Percentiles rank a stretch among this genome's conserved stretches.
Evolutionary conservation across 192 early-diverging fungal genomes (phyloP).

Genomic region (Diversispora eburnea): DNA sequence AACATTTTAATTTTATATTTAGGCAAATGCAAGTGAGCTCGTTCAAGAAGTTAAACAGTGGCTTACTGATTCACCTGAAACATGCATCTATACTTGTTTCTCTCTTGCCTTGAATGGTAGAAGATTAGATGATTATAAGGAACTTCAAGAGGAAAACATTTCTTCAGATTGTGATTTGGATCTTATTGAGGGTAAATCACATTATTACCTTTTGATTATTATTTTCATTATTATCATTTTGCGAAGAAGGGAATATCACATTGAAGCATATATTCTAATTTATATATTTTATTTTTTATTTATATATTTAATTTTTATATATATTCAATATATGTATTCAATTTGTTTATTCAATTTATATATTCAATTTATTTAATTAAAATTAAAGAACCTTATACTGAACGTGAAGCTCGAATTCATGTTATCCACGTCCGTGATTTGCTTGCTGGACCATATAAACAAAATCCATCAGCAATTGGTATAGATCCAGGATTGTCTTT

Average conservation of each 20-base stretch:
- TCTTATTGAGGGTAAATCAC: conserved; percentile 59
- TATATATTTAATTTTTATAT: not conserved
- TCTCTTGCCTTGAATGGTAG: conserved; percentile 70
- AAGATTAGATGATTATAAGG: conserved; percentile 72
- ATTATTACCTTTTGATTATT: not conserved
- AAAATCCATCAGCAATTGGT: conserved; percentile 46
- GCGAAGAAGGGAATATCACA: no score
- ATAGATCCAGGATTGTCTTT: conserved; percentile 77
- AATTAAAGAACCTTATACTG: conserved; percentile 74
- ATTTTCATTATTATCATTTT: not conserved
- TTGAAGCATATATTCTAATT: no score
- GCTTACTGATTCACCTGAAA: conserved; percentile 81
- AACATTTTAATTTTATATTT: not conserved
- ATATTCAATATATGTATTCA: not conserved
- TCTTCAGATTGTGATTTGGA: conserved; percentile 61
- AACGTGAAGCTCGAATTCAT: conserved; percentile 89
- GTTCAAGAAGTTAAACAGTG: conserved; percentile 86
- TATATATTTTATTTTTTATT: not conserved
- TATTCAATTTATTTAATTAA: not conserved
- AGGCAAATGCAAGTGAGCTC: conserved; percentile 69
- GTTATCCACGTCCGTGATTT: conserved; percentile 85
- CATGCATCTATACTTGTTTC: conserved; percentile 89
- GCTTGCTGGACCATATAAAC: conserved; percentile 69
- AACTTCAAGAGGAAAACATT: conserved; percentile 68
- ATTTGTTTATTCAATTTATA: not conserved